These are phyloP conservation scores for Ormosia emarginata DNA, from an alignment of 306 rosid species.

Conservation along the genomic window DNA sequence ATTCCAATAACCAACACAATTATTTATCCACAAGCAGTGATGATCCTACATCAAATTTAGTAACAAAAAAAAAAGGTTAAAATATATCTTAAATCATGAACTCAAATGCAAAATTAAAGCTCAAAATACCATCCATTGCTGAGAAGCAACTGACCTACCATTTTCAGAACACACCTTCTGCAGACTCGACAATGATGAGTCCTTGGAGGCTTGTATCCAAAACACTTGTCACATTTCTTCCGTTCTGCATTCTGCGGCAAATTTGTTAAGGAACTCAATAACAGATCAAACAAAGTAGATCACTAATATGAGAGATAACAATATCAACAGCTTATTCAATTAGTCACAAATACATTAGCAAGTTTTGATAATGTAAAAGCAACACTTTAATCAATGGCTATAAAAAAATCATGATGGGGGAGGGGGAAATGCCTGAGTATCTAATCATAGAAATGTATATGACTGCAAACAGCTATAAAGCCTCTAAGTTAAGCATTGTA, in stretches of 20 bases:
- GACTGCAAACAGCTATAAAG: neutral
- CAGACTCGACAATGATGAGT: conserved; percentile 95
- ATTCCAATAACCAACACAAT: conserved; percentile 91
- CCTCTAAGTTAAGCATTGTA: neutral
- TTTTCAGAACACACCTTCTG: conserved; percentile 84
- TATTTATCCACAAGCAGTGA: conserved; percentile 88
- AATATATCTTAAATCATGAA: neutral
- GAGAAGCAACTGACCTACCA: conserved; percentile 63
- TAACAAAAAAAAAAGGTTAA: neutral
- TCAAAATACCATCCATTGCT: neutral
- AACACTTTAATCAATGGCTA: neutral
- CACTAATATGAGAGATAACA: neutral
- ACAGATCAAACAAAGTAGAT: conserved; percentile 8
- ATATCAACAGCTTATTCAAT: conserved; percentile 4
- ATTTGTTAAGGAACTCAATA: conserved; percentile 1
- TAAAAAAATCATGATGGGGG: neutral
- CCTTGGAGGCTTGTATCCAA: conserved; percentile 78
- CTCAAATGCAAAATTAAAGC: neutral
- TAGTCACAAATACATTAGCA: neutral
- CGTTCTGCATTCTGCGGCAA: conserved; percentile 39
- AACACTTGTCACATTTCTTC: conserved; percentile 75
- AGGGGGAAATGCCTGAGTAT: neutral
- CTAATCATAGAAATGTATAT: neutral
- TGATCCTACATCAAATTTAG: conserved; percentile 72
- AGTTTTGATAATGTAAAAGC: neutral